Evolutionary conservation across 2,329 filamentous ascomycete species (phyloP).

Genomic region (Colletotrichum somersetense): DNA sequence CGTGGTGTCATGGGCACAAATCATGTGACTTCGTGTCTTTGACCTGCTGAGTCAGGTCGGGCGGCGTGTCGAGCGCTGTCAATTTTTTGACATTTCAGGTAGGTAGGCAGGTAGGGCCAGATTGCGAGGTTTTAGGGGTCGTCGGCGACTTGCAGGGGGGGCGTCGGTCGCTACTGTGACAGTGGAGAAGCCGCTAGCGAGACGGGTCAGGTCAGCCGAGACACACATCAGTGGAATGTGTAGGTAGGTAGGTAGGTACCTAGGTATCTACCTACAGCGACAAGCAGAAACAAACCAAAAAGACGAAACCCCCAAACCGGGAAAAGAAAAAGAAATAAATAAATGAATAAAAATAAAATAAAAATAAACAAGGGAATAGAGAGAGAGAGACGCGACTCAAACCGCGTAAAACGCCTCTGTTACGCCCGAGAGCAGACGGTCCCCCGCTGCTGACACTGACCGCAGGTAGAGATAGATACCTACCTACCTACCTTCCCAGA

Average conservation of each 20-base stretch:
- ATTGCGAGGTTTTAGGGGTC: slow-evolving; percentile 28
- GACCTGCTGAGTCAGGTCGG: slow-evolving; percentile 40
- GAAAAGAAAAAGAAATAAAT: neutral
- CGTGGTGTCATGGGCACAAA: neutral
- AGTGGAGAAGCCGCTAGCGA: slow-evolving; percentile 33
- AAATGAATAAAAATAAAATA: too few relatives aligned
- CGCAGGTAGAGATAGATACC: too few relatives aligned
- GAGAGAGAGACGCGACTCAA: slow-evolving; percentile 20
- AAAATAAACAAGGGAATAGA: neutral
- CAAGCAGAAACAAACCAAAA: neutral
- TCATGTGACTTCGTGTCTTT: slow-evolving; percentile 41
- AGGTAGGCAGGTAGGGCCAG: neutral
- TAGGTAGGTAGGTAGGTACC: too few relatives aligned
- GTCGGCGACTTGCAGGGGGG: neutral
- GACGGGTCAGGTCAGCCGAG: slow-evolving; percentile 7
- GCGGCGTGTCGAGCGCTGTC: slow-evolving; percentile 28
- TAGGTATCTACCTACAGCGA: neutral
- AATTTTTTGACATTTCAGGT: neutral
- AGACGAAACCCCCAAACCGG: neutral
- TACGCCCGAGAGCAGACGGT: neutral
- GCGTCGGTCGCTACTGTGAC: slow-evolving; percentile 4
- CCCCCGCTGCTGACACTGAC: too few relatives aligned
- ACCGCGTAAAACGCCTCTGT: slow-evolving; percentile 32
- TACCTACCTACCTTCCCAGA: too few relatives aligned
- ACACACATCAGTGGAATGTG: slow-evolving; percentile 1